A percentile compares a stretch with the other conserved stretches of the same genome.
Evolutionary conservation across 768 basidiomycete genomes (phyloP).

Genomic region (Exidia glandulosa): DNA sequence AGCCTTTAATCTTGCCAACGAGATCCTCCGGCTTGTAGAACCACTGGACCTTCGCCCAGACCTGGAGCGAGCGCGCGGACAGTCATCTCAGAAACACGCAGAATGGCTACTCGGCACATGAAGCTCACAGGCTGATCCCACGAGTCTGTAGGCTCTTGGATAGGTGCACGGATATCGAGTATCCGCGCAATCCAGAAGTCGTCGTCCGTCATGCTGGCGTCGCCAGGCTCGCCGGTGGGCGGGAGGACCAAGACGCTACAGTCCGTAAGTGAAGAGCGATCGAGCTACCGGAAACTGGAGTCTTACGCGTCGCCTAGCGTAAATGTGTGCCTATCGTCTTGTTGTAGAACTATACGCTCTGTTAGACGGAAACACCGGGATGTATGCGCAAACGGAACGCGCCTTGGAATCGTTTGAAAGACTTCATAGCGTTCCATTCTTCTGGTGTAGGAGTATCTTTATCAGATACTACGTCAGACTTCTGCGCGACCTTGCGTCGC

Average conservation of each 20-base stretch:
- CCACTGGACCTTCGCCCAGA: background rate
- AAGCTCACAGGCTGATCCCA: background rate
- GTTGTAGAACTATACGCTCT: background rate
- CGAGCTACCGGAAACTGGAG: background rate
- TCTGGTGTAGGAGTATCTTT: background rate
- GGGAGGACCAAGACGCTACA: background rate
- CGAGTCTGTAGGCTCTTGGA: background rate
- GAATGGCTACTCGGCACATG: background rate
- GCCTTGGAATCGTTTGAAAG: background rate
- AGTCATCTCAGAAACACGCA: no score
- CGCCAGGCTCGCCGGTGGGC: background rate
- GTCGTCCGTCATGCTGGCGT: background rate
- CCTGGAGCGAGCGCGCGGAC: no score
- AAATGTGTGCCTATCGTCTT: background rate
- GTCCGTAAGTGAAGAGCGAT: background rate
- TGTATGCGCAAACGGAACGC: background rate
- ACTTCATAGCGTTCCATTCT: background rate
- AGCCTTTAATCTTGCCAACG: background rate
- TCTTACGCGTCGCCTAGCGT: background rate
- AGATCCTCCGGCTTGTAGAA: background rate
- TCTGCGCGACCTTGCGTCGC: background rate
- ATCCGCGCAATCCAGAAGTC: background rate
- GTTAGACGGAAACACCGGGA: background rate
- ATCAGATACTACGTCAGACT: background rate
- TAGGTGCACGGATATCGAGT: background rate